phyloP scores from a whole-genome alignment of 1,284 basidiomycete genomes.

The Sporisorium iseilematis-ciliati region DNA sequence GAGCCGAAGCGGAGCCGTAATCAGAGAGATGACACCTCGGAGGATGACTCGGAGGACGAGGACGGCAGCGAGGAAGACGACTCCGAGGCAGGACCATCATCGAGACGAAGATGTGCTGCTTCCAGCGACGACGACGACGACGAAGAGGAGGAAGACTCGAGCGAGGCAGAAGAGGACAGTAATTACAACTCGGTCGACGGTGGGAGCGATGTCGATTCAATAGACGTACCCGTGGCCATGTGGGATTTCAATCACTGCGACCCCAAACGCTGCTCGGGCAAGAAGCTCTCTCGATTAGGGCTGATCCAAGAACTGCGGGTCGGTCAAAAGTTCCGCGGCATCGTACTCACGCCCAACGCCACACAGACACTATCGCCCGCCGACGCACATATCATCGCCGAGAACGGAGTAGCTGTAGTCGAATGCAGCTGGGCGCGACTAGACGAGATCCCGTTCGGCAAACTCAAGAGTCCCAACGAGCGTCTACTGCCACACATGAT shows the following conservation, averaged over 20 bases:
- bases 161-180: conserved; percentile 30
- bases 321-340: conserved; percentile 87
- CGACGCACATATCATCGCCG: conserved; percentile 83
- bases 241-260: conserved; percentile 96
- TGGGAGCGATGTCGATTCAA: conserved; percentile 40
- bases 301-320: conserved; percentile 86
- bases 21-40: background rate
- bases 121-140: conserved; percentile 10
- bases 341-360: conserved; percentile 94
- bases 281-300: conserved; percentile 87
- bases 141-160: conserved; percentile 12
- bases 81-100: conserved; percentile 20
- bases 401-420: conserved; percentile 88
- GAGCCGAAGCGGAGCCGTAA: conserved; percentile 10
- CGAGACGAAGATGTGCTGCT: conserved; percentile 11
- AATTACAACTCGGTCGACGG: conserved; percentile 42
- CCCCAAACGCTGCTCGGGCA: conserved; percentile 91
- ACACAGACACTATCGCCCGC: conserved; percentile 83
- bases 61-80: conserved; percentile 20
- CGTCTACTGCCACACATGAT: conserved; percentile 74
- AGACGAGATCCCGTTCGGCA: conserved; percentile 92
- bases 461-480: conserved; percentile 93
- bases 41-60: conserved; percentile 9
- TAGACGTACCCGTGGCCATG: conserved; percentile 63
- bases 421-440: conserved; percentile 97